Evolutionary conservation across 352 stramenopile genomes (phyloP).

Genomic region (Globisporangium canariense): DNA sequence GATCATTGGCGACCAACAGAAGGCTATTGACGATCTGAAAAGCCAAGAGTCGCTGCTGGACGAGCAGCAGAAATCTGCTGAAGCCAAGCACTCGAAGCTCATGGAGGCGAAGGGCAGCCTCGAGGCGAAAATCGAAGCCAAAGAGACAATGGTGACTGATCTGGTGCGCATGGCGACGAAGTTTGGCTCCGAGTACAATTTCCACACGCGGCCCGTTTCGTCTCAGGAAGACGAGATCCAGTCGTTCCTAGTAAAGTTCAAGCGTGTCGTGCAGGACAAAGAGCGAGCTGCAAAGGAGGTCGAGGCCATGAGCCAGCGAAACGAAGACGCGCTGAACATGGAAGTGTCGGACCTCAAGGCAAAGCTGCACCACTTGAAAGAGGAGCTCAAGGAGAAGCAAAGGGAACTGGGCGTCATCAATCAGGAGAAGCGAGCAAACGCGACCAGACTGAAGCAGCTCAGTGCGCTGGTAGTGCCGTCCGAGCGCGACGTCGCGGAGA

Average conservation of each 20-base stretch:
- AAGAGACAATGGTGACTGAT: constrained; percentile 34
- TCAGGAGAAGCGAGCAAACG: constrained; percentile 38
- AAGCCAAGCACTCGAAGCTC: constrained; percentile 36
- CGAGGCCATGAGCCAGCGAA: constrained; percentile 36
- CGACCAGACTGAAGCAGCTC: constrained; percentile 38
- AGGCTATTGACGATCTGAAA: constrained; percentile 29
- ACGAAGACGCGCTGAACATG: constrained; percentile 42
- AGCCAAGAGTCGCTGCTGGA: constrained; percentile 28
- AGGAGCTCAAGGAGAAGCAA: constrained; percentile 49
- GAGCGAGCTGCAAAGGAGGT: constrained; percentile 29
- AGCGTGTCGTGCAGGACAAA: constrained; percentile 42
- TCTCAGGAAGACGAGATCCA: constrained; percentile 52
- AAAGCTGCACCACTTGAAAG: constrained; percentile 43
- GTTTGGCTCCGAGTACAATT: constrained; percentile 56
- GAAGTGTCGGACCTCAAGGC: constrained; percentile 48
- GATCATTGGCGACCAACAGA: constrained; percentile 44
- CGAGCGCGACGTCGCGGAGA: constrained; percentile 44
- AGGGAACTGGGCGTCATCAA: constrained; percentile 35
- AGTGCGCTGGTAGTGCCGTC: constrained; percentile 34
- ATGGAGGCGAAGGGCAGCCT: constrained; percentile 36
- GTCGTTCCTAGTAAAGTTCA: constrained; percentile 48
- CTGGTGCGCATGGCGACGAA: constrained; percentile 40
- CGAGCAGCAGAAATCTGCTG: constrained; percentile 17
- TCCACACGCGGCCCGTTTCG: constrained; percentile 48
- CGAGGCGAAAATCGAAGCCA: constrained; percentile 48